phyloP scores from a whole-genome alignment of 805 yeast species.

The Clavispora asparagi region DNA sequence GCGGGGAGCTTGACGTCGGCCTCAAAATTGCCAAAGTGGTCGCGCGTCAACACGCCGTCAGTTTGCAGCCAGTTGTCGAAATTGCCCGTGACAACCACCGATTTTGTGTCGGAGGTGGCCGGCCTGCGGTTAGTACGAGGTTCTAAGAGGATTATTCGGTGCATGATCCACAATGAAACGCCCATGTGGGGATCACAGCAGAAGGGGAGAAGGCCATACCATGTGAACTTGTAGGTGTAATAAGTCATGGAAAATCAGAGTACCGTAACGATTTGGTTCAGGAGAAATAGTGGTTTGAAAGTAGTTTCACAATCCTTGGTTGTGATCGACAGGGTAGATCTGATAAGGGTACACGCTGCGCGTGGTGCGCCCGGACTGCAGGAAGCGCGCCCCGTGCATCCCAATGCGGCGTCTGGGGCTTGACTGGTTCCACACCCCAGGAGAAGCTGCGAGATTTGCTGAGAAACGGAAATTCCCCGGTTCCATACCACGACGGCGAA shows the following conservation, averaged over 20 bases:
- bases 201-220: not conserved
- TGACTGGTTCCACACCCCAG: too few relatives aligned
- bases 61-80: constrained; percentile 36
- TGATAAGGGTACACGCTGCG: not conserved
- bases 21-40: constrained; percentile 13
- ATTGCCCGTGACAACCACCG: constrained; percentile 35
- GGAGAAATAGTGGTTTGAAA: not conserved
- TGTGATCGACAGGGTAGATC: not conserved
- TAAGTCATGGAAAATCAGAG: constrained; percentile 4
- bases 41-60: constrained; percentile 9
- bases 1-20: constrained; percentile 18
- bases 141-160: not conserved
- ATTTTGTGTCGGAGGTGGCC: constrained; percentile 8
- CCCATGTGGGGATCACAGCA: not conserved
- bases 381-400: not conserved
- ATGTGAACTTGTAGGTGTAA: constrained; percentile 6
- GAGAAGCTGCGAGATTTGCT: too few relatives aligned
- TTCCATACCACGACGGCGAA: too few relatives aligned
- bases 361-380: not conserved
- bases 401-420: not conserved
- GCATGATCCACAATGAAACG: too few relatives aligned
- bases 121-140: constrained; percentile 11
- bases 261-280: not conserved
- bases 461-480: too few relatives aligned
- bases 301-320: not conserved